Base-by-base conservation (phyloP, 352 stramenopile species). In the Phytopythium montanum region DNA sequence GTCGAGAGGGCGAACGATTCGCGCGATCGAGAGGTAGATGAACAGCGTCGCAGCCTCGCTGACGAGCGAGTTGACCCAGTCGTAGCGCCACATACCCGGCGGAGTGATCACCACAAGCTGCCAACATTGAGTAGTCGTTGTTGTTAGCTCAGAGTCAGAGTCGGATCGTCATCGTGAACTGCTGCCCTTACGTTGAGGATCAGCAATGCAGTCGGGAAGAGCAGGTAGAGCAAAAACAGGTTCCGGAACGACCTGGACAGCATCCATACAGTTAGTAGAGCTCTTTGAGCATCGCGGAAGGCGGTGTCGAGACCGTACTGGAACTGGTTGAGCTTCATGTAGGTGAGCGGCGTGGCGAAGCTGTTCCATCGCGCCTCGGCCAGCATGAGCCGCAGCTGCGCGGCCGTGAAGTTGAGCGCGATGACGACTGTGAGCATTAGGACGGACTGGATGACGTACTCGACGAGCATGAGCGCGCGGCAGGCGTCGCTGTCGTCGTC, bases 281-380 rank as follows among this genome's bases (percentile, higher is more conserved):
- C 10, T 29, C 45, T 28, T 4, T 4, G 10, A 18, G 31, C n/a
- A 46, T 21, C 18, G 39, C 23, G 25, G 26, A 21, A n/a, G 36
- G 6, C 10, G 29, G 8, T 19, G 3, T 5, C 5, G 41, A 28
- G 18, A 16, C 68, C 73, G 23, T 58, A 87, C 78, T 79, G 68
- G 45, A 87, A 87, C 57, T 88, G 78, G n/a, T 81, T 75, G 45
- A 91, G 75, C 54, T 86, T 87, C 70, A 86, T 87, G 60, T 88
- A 87, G 21, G 72, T 80, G 25, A 87, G 60, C 18, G 81, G 76
- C 0, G 77, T 85, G 31, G 82, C 69, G 55, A 70, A 71, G 53
- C 75, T 75, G 56, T 86, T 78, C 81, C 81, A 90, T 19, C 78
- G 70, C 26, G 70, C 67, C 52, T 82, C 77, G 13, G 75, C 76